Evolutionary conservation across 257 asterid species (phyloP).

Genomic region (Nemophila menziesii): DNA sequence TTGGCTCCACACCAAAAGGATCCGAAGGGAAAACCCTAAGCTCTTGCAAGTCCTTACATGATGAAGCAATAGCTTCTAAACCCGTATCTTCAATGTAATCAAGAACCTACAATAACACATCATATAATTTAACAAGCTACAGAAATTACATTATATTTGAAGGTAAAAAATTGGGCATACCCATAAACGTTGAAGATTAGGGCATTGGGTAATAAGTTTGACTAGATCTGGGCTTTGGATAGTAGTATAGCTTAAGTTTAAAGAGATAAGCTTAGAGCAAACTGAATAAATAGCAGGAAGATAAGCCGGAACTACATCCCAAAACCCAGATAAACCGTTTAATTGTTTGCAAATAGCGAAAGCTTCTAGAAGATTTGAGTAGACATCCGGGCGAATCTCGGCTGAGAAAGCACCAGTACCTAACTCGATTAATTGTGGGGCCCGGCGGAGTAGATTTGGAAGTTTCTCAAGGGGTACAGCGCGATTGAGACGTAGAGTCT

Average conservation of each 20-base stretch:
- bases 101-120: constrained; percentile 43
- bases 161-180: constrained; percentile 27
- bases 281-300: constrained; percentile 64
- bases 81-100: constrained; percentile 89
- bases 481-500: constrained; percentile 32
- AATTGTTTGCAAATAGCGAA: constrained; percentile 67
- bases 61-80: constrained; percentile 56
- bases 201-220: constrained; percentile 64
- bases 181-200: constrained; percentile 71
- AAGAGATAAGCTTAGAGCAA: constrained; percentile 56
- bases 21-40: constrained; percentile 95
- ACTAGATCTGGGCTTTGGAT: constrained; percentile 56
- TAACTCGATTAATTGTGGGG: constrained; percentile 29
- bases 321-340: constrained; percentile 69
- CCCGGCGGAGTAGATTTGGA: constrained; percentile 26
- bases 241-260: constrained; percentile 74
- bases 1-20: constrained; percentile 70
- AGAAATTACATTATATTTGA: background rate
- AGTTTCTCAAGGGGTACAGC: constrained; percentile 38
- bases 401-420: constrained; percentile 32
- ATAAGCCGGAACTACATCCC: constrained; percentile 86
- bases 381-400: constrained; percentile 27
- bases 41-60: constrained; percentile 80
- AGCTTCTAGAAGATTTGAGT: constrained; percentile 49
- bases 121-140: background rate